Base-by-base conservation (phyloP, 1,139 yeast species). In the Blastobotrys aristatus region DNA sequence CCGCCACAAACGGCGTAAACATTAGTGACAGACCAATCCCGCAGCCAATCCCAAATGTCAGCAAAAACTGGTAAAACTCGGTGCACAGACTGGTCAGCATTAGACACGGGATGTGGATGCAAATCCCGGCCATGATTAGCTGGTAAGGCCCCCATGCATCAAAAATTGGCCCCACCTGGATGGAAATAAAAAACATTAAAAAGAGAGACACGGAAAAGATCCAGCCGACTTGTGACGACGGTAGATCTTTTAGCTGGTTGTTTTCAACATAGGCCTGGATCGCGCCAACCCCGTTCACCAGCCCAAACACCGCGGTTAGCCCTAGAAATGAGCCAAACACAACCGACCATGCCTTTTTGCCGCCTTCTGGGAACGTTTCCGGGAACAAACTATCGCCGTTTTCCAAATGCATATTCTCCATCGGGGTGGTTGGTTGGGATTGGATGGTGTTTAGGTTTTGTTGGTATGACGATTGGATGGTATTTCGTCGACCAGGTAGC, bases 261-360 rank as follows among this genome's bases (percentile, higher is more conserved):
- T 68, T 63, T 2, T 82, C 70, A 13, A 84, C 73, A 55, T 82
- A 82, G 0, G 86, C 76, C 62, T 83, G 84, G 43, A 83, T 73
- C 0, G 87, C 88, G 51, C 92, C 92, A 30, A 80, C 65, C 1
- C 86, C 71, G 58, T 84, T 84, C 58, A 82, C 72, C 21, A 82
- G 63, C 2, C 94, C 94, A 61, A 83, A 81, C 22, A 73, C 77
- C 2, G 82, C 77, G 11, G 77, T 66, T 38, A 83, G 61, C 0
- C 90, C 92, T 52, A 81, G 60, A 53, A 80, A 80, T 0, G 84
- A 74, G 0, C 90, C 90, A 6, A 80, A 54, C 0, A 80, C 74
- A 0, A 80, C 81, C 11, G 71, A 49, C 67, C 80, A 75, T 0
- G 86, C 85, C 43, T 64, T 63, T 44, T 57, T 51, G 0, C 85